These are phyloP conservation scores for Mycena epipterygia DNA, from an alignment of 768 basidiomycete species.

Conservation along the genomic window DNA sequence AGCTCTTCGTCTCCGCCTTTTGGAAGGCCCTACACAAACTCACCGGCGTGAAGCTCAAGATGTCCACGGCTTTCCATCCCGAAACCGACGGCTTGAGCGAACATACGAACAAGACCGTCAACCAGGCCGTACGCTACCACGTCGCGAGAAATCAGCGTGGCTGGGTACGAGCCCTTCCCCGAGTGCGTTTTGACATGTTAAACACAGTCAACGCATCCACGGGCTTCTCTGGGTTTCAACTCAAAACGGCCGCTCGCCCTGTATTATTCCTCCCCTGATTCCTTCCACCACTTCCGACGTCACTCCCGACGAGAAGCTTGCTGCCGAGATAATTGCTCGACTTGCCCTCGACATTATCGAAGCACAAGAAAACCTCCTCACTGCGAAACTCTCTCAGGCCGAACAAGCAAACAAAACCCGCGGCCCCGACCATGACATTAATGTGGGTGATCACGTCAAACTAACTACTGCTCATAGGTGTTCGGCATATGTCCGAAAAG, in stretches of 20 bases:
- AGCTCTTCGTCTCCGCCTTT: too few relatives aligned
- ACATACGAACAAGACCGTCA: slow-evolving; percentile 47
- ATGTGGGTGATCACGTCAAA: too few relatives aligned
- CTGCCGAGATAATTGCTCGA: slow-evolving; percentile 19
- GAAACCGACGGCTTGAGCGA: slow-evolving; percentile 53
- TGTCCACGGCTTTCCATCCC: slow-evolving; percentile 54
- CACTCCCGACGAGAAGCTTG: slow-evolving; percentile 25
- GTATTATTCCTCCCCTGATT: slow-evolving; percentile 42
- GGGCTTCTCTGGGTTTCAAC: slow-evolving; percentile 49
- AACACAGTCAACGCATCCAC: slow-evolving; percentile 46
- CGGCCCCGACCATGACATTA: too few relatives aligned
- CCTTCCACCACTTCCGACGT: background rate
- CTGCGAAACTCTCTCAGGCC: too few relatives aligned
- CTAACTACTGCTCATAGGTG: too few relatives aligned
- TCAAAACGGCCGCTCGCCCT: slow-evolving; percentile 37
- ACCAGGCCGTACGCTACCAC: slow-evolving; percentile 44
- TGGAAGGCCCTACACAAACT: too few relatives aligned
- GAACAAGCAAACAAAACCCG: too few relatives aligned
- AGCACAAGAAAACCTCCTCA: slow-evolving; percentile 47
- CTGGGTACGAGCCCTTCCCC: slow-evolving; percentile 48
- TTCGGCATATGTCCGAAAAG: too few relatives aligned
- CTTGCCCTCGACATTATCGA: slow-evolving; percentile 35
- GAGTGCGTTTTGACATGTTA: slow-evolving; percentile 49
- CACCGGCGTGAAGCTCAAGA: slow-evolving; percentile 41
- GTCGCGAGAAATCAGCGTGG: slow-evolving; percentile 45